Base-by-base conservation (phyloP, 192 early-diverging fungal genomes). In the Entomortierella parvispora region DNA sequence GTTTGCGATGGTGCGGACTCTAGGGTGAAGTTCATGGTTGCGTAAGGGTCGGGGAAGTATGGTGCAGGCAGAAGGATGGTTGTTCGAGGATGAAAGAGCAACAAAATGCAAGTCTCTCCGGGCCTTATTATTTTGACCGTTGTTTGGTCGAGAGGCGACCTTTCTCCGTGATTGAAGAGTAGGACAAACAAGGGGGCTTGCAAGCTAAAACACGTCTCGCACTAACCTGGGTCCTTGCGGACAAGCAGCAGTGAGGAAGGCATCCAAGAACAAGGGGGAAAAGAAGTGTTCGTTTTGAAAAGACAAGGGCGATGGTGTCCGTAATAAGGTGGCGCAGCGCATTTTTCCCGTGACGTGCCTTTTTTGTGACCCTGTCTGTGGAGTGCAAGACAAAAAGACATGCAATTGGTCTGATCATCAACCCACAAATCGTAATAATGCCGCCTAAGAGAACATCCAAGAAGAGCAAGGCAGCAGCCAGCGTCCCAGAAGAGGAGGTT, bases 381-480 rank as follows among this genome's bases (percentile, higher is more conserved):
- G 17, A 14, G 4, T n/a, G n/a, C n/a, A n/a, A n/a, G n/a, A n/a
- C n/a, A n/a, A n/a, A n/a, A n/a, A n/a, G n/a, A n/a, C n/a, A n/a
- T n/a, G n/a, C n/a, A n/a, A n/a, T n/a, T n/a, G n/a, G n/a, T n/a
- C n/a, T n/a, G n/a, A n/a, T n/a, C n/a, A n/a, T n/a, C n/a, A n/a
- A n/a, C n/a, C n/a, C n/a, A n/a, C n/a, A n/a, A 17, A 34, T 25
- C 14, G 57, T 43, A 46, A 46, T 20, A 18, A 77, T 64, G 53
- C 74, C 74, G 51, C 63, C 74, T 18, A 77, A 68, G 34, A 77
- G 46, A 33, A 77, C 54, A 5, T 34, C 53, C 22, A 56, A 51
- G 37, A 77, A 77, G 52, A 64, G 51, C 18, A 77, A 77, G 49
- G 74, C 65, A 32, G 43, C 58, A 44, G 12, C 22, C 4, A 33